Evolutionary conservation across 805 yeast genomes (phyloP).

Genomic region (Saturnispora kantuleensis): DNA sequence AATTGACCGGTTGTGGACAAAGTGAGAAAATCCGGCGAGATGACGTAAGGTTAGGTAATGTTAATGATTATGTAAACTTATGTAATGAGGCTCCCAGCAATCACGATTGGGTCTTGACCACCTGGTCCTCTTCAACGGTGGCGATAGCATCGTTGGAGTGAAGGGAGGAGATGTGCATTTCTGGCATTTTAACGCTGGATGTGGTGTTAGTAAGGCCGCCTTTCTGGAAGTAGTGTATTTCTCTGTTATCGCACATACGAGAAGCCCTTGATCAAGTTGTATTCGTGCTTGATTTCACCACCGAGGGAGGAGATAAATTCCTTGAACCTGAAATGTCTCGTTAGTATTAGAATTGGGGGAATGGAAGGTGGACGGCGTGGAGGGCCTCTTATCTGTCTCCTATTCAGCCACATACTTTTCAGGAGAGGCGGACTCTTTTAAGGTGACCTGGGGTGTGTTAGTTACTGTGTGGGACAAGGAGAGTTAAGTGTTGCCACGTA

Average conservation of each 20-base stretch:
- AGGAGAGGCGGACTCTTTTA: conserved; percentile 5
- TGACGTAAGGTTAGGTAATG: no score
- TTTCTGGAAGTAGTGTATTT: no score
- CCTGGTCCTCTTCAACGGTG: conserved; percentile 57
- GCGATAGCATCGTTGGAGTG: conserved; percentile 42
- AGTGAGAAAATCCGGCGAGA: not conserved
- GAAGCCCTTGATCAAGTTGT: conserved; percentile 56
- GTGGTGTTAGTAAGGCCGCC: not conserved
- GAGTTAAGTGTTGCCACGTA: not conserved
- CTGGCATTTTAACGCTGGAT: conserved; percentile 41
- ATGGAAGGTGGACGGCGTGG: not conserved
- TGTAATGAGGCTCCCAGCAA: not conserved
- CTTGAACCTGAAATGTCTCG: conserved; percentile 30
- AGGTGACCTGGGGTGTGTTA: conserved; percentile 2
- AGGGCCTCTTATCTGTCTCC: not conserved
- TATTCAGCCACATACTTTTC: conserved; percentile 3
- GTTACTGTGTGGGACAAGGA: not conserved
- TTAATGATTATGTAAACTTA: not conserved
- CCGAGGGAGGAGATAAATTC: conserved; percentile 41
- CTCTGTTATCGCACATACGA: conserved; percentile 24
- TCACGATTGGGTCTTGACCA: conserved; percentile 36
- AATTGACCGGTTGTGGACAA: not conserved
- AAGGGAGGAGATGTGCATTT: conserved; percentile 38
- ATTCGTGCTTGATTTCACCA: conserved; percentile 53
- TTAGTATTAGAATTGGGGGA: not conserved